Percentiles rank a stretch among this genome's conserved stretches.
These are phyloP conservation scores for Flueggea neowawraea DNA, from an alignment of 441 rosid species.

Conservation along the genomic window DNA sequence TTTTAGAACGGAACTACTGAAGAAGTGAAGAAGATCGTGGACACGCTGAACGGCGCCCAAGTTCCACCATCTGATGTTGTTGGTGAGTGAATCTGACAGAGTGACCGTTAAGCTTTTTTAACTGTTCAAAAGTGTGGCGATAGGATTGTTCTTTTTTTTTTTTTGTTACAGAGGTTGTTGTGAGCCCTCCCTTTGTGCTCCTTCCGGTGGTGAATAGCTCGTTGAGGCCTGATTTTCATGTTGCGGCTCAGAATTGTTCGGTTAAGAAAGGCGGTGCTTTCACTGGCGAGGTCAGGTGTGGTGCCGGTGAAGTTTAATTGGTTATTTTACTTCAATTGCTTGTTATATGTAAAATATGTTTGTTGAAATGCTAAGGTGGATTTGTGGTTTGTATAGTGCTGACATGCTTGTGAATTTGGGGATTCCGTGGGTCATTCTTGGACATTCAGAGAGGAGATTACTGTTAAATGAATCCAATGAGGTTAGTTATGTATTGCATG, in stretches of 20 bases:
- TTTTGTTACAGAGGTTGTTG: slow-evolving; percentile 55
- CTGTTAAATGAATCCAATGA: slow-evolving; percentile 52
- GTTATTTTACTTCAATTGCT: no score
- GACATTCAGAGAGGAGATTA: slow-evolving; percentile 69
- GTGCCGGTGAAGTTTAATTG: neutral
- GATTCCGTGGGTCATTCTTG: slow-evolving; percentile 71
- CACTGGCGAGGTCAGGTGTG: slow-evolving; percentile 63
- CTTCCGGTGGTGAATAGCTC: slow-evolving; percentile 47
- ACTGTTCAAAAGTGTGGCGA: neutral
- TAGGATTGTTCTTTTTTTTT: neutral
- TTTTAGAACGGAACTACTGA: slow-evolving; percentile 58
- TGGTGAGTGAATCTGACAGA: slow-evolving; percentile 28
- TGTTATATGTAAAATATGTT: neutral
- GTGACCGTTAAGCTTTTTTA: neutral
- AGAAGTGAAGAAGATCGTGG: slow-evolving; percentile 71
- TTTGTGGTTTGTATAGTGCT: slow-evolving; percentile 32
- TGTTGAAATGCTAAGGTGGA: neutral
- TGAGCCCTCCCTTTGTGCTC: slow-evolving; percentile 69
- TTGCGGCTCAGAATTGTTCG: slow-evolving; percentile 88
- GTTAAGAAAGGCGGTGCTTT: slow-evolving; percentile 72
- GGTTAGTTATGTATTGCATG: slow-evolving; percentile 16
- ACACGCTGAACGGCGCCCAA: slow-evolving; percentile 48
- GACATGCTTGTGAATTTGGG: slow-evolving; percentile 64
- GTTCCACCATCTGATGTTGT: slow-evolving; percentile 61
- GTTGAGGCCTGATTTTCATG: slow-evolving; percentile 53